Evolutionary conservation across 805 yeast genomes (phyloP), one percentile per base, ranked within the genome.

Genomic region (Yarrowia divulgata): DNA sequence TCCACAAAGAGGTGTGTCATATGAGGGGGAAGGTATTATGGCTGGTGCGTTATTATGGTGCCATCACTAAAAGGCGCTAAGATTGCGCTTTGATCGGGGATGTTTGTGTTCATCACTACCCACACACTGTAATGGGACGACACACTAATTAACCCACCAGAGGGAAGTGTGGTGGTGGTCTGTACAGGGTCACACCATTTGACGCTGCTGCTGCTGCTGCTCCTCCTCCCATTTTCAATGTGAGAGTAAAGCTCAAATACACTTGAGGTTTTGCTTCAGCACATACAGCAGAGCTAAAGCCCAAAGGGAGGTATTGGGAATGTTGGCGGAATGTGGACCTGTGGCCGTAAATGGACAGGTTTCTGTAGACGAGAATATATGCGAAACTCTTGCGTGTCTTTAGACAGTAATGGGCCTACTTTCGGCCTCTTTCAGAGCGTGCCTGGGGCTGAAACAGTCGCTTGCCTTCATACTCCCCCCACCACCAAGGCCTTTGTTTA

Each of bases 381-480:
- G 3, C 14, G n/a, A 4, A 6, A 16, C 13, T 16, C 8, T 49
- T 29, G 37, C 13, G 54, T 2, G 18, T 29, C 19, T 3, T 5
- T 29, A 32, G 54, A 32, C 37, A 49, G 54, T 14, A 29, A 29
- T 32, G 34, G 19, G 37, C 18, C 8, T 8, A n/a, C 5, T 35
- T 52, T 19, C 14, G 7, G 12, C n/a, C 43, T 8, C 18, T 52
- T 34, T 37, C 13, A 18, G 39, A n/a, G 29, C 14, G 13, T n/a
- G 37, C 8, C 19, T 32, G 39, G 39, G 55, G 58, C 18, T 52
- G 42, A 39, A 37, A 37, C 45, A 23, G 29, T 39, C 14, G 34
- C 45, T 55, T 55, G 62, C 46, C 62, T 55, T 39, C 35, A 55
- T 39, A 55, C 62, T 55, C 45, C 16, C 46, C 46, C 46, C 46